Evolutionary conservation across 768 basidiomycete genomes (phyloP).

Genomic region (Mycena haematopus): DNA sequence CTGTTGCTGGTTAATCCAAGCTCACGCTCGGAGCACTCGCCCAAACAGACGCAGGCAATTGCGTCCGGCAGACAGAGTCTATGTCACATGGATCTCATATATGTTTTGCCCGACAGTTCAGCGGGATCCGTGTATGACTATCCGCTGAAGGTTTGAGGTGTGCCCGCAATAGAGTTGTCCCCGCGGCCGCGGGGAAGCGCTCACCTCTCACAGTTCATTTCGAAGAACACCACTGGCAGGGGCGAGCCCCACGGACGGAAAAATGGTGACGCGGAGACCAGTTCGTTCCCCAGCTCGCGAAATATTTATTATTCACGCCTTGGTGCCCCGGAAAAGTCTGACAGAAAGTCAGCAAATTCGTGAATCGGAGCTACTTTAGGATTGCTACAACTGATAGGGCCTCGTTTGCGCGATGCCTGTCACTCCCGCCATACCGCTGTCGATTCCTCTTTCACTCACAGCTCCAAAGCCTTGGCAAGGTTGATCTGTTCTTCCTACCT

Average conservation of each 20-base stretch:
- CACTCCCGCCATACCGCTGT: not conserved
- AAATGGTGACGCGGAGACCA: not conserved
- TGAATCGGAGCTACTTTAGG: not conserved
- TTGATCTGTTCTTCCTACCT: not conserved
- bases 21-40: not conserved
- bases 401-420: not conserved
- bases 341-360: not conserved
- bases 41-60: not conserved
- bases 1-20: too few species aligned
- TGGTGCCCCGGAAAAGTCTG: not conserved
- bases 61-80: not conserved
- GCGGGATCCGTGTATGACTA: too few species aligned
- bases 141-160: not conserved
- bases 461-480: not conserved
- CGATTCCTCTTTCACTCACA: not conserved
- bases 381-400: not conserved
- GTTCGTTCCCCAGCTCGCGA: not conserved
- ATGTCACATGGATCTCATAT: constrained; percentile 1
- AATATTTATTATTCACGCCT: not conserved
- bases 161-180: not conserved
- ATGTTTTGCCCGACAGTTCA: not conserved
- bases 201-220: not conserved
- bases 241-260: not conserved
- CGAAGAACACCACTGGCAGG: not conserved
- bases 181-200: not conserved